A percentile compares a stretch with the other conserved stretches of the same genome.
These are phyloP conservation scores for Sporothrix variecibatus DNA, from an alignment of 2,329 filamentous ascomycete species.

Conservation along the genomic window DNA sequence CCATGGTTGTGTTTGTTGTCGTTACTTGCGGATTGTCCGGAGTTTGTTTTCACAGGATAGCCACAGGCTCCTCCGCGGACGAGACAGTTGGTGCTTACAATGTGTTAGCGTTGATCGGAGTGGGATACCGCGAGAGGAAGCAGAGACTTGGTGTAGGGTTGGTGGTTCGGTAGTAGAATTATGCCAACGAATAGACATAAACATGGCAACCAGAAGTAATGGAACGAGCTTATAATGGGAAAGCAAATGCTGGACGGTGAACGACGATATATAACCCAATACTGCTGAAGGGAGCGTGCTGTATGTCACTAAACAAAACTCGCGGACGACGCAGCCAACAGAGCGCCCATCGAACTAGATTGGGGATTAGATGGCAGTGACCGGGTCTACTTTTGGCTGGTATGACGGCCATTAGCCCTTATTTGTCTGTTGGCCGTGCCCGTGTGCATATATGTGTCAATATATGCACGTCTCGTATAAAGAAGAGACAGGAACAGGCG, in stretches of 20 bases:
- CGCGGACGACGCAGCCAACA: background rate
- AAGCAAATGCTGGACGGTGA: background rate
- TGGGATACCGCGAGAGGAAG: background rate
- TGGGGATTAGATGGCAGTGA: background rate
- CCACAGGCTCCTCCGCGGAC: constrained; percentile 21
- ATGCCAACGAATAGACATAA: background rate
- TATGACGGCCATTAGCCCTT: background rate
- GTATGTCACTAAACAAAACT: background rate
- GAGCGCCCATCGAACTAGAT: background rate
- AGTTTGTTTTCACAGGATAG: background rate
- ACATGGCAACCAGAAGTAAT: background rate
- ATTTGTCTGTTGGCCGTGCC: background rate
- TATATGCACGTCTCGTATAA: constrained; percentile 8
- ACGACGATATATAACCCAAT: background rate
- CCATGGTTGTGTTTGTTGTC: background rate
- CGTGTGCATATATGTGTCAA: background rate
- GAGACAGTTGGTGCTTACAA: constrained; percentile 23
- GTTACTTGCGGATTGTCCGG: background rate
- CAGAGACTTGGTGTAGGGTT: too few relatives aligned
- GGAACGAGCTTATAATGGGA: background rate
- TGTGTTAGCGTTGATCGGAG: background rate
- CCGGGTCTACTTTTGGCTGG: background rate
- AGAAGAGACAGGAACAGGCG: background rate
- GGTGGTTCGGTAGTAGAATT: too few relatives aligned
- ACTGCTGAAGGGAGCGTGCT: background rate